phyloP scores from a whole-genome alignment of 495 filamentous ascomycete genomes.

The Xylaria cubensis region DNA sequence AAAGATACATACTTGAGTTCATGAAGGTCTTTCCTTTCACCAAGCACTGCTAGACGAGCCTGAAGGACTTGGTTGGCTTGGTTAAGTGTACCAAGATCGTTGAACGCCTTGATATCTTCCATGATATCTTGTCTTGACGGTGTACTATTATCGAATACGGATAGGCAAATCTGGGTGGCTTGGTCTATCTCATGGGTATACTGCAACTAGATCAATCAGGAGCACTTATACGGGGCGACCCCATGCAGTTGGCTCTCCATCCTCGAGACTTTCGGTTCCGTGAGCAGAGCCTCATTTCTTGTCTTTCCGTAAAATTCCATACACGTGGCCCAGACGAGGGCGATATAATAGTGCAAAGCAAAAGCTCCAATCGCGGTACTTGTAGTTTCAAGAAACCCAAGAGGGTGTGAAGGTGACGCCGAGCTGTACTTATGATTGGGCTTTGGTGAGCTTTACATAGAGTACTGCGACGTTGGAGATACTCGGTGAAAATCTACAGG shows the following conservation, averaged over 20 bases:
- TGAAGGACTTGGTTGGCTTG: constrained; percentile 14
- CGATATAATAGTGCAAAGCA: not conserved
- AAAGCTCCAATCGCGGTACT: not conserved
- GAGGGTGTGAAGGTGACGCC: constrained; percentile 13
- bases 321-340: constrained; percentile 13
- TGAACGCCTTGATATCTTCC: constrained; percentile 20
- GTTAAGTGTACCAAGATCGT: constrained; percentile 11
- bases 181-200: not conserved
- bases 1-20: constrained; percentile 9
- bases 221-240: constrained; percentile 8
- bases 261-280: not conserved
- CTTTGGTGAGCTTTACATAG: not conserved
- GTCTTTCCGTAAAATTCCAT: not conserved
- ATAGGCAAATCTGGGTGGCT: not conserved
- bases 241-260: not conserved
- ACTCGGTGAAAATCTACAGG: not conserved
- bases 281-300: constrained; percentile 7
- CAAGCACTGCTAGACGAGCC: constrained; percentile 6
- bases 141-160: not conserved
- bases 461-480: constrained; percentile 4
- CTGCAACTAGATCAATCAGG: not conserved
- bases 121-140: not conserved
- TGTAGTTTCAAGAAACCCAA: not conserved
- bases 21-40: constrained; percentile 15
- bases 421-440: not conserved